Conservation (phyloP, 257 asterid species). For the Euphrasia confusa region DNA sequence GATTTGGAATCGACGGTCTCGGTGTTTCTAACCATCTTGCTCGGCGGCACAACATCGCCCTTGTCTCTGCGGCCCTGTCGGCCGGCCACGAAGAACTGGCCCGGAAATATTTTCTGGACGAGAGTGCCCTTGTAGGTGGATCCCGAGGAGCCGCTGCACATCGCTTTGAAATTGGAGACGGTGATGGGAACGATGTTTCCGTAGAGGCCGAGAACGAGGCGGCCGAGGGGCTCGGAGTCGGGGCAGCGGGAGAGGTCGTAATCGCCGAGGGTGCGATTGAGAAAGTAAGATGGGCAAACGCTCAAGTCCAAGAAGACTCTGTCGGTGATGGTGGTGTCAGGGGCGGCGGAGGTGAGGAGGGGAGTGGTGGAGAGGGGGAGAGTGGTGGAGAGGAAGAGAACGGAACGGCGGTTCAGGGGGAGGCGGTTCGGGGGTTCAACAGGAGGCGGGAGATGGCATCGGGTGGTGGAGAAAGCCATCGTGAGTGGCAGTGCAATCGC, state of each 20-base stretch:
- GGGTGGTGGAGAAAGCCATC: constrained; percentile 52
- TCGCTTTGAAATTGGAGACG: constrained; percentile 75
- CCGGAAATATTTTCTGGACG: constrained; percentile 72
- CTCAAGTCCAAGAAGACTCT: constrained; percentile 76
- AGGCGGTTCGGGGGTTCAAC: constrained; percentile 26
- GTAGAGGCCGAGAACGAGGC: constrained; percentile 71
- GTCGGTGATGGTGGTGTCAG: constrained; percentile 82
- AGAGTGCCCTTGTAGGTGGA: constrained; percentile 77
- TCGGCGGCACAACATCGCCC: constrained; percentile 76
- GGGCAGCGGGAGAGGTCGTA: background rate
- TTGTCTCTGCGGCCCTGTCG: constrained; percentile 75
- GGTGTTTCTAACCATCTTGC: constrained; percentile 43
- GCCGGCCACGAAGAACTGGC: constrained; percentile 76
- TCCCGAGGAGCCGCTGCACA: constrained; percentile 71
- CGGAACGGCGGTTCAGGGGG: constrained; percentile 52
- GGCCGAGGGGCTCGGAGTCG: constrained; percentile 39
- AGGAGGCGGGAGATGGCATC: constrained; percentile 26
- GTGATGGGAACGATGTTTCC: constrained; percentile 81
- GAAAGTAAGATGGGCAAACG: constrained; percentile 78
- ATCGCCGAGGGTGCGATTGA: constrained; percentile 39
- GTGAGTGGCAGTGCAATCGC: constrained; percentile 31
- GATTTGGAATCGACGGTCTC: constrained; percentile 68
- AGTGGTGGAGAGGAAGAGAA: constrained; percentile 57
- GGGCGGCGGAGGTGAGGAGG: constrained; percentile 33
- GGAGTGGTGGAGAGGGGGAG: constrained; percentile 38